Percentiles rank a stretch among this genome's conserved stretches.
These are phyloP conservation scores for Ustilago tritici DNA, from an alignment of 1,284 basidiomycete species.

Conservation along the genomic window DNA sequence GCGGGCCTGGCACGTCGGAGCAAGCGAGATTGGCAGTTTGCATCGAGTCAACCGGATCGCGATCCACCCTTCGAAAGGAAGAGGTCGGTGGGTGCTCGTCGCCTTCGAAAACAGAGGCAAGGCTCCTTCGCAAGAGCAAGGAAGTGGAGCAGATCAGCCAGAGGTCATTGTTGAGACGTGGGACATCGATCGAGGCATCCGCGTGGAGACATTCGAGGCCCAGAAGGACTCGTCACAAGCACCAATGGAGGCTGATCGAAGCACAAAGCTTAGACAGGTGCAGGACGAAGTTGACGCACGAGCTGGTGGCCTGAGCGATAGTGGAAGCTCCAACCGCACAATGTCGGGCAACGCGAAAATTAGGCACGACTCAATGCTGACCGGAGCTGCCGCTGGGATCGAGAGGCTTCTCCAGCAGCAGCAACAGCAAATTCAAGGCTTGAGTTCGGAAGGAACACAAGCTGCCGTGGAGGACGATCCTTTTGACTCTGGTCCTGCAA, in stretches of 20 bases:
- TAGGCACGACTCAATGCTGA: slow-evolving; percentile 27
- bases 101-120: slow-evolving; percentile 74
- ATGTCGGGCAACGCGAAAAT: not conserved
- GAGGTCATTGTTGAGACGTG: slow-evolving; percentile 63
- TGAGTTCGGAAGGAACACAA: not conserved
- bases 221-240: slow-evolving; percentile 1
- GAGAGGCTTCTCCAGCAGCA: slow-evolving; percentile 51
- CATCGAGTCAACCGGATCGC: slow-evolving; percentile 78
- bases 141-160: slow-evolving; percentile 7
- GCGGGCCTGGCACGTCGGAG: slow-evolving; percentile 82
- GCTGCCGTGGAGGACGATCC: slow-evolving; percentile 14
- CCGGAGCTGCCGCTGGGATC: slow-evolving; percentile 56
- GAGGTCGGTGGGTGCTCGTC: slow-evolving; percentile 87
- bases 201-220: slow-evolving; percentile 67
- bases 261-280: slow-evolving; percentile 21
- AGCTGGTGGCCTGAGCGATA: slow-evolving; percentile 12
- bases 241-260: not conserved
- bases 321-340: slow-evolving; percentile 10
- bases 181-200: slow-evolving; percentile 68
- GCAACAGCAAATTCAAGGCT: slow-evolving; percentile 8
- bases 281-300: slow-evolving; percentile 13
- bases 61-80: slow-evolving; percentile 82
- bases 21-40: slow-evolving; percentile 10
- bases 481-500: not conserved
- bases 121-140: not conserved